Evolutionary conservation across 306 rosid genomes (phyloP).

Genomic region (Elaeagnus macrophylla): DNA sequence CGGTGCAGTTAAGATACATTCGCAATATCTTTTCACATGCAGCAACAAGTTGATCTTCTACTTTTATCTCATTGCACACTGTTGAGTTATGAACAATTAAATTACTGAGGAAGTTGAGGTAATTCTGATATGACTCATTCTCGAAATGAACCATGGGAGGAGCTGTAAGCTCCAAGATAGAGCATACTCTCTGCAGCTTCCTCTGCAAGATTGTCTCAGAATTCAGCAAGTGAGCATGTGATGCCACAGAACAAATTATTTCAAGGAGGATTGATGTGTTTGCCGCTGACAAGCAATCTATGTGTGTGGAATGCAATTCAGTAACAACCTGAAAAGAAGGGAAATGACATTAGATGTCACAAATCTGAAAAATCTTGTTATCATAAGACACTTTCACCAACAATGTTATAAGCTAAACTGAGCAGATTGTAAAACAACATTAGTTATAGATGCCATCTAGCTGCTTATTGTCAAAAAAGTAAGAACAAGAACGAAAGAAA

Average conservation of each 20-base stretch:
- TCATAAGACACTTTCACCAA: not conserved
- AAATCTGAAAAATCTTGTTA: not conserved
- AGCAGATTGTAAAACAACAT: not conserved
- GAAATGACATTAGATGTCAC: slow-evolving; percentile 8
- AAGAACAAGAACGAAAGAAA: too few species aligned
- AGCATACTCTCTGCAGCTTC: slow-evolving; percentile 78
- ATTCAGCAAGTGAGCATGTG: slow-evolving; percentile 73
- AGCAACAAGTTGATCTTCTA: slow-evolving; percentile 56
- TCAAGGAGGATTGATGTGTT: slow-evolving; percentile 57
- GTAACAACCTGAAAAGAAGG: slow-evolving; percentile 45
- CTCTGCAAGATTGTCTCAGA: slow-evolving; percentile 50
- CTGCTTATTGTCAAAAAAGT: too few species aligned
- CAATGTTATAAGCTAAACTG: not conserved
- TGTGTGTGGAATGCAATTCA: slow-evolving; percentile 58
- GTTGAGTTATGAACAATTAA: slow-evolving; percentile 24
- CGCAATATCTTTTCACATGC: slow-evolving; percentile 61
- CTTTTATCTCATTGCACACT: slow-evolving; percentile 35
- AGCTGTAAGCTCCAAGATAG: slow-evolving; percentile 75
- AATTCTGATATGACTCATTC: slow-evolving; percentile 72
- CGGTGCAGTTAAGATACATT: slow-evolving; percentile 66
- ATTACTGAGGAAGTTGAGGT: slow-evolving; percentile 60
- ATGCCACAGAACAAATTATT: slow-evolving; percentile 51
- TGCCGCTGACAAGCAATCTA: slow-evolving; percentile 37
- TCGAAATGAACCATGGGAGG: slow-evolving; percentile 98
- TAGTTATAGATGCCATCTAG: too few species aligned